Evolutionary conservation across 352 stramenopile genomes (phyloP).

Genomic region (Blastocystis sp.): DNA sequence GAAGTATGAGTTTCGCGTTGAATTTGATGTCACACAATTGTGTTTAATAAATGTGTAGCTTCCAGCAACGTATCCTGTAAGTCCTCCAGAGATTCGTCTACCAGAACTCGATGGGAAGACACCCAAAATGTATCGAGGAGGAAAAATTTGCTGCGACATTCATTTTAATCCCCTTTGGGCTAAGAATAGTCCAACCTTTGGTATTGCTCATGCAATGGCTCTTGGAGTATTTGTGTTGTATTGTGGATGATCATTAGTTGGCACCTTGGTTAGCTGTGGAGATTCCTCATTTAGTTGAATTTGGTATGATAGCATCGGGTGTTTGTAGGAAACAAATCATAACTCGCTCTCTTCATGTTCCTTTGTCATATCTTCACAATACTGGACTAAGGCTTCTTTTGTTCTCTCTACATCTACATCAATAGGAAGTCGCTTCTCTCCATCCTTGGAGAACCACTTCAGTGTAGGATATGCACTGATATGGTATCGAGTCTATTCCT

Average conservation of each 20-base stretch:
- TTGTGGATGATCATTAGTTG: background rate
- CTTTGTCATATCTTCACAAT: background rate
- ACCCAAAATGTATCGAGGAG: slow-evolving; percentile 80
- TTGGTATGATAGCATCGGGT: slow-evolving; percentile 18
- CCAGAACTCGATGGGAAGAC: slow-evolving; percentile 80
- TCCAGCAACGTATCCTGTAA: slow-evolving; percentile 60
- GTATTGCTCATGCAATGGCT: slow-evolving; percentile 76
- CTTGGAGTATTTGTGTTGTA: slow-evolving; percentile 69
- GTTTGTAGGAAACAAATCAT: slow-evolving; percentile 14
- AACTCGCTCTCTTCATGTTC: background rate
- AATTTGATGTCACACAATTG: slow-evolving; percentile 30
- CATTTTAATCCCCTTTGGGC: slow-evolving; percentile 80
- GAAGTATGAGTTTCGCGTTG: slow-evolving; percentile 73
- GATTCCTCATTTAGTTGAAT: slow-evolving; percentile 74
- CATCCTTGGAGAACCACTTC: slow-evolving; percentile 28
- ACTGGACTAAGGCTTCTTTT: background rate
- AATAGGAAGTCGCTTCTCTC: background rate
- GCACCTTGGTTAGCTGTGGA: slow-evolving; percentile 76
- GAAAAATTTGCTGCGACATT: slow-evolving; percentile 79
- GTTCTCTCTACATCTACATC: slow-evolving; percentile 24
- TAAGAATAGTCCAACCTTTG: slow-evolving; percentile 78
- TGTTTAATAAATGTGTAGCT: background rate
- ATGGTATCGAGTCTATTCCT: slow-evolving; percentile 24
- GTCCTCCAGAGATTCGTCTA: slow-evolving; percentile 65
- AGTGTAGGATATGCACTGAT: slow-evolving; percentile 31